Evolutionary conservation across 2,329 filamentous ascomycete species (phyloP), one percentile per base, ranked within the genome.

Genomic region (Sporothrix inflata): DNA sequence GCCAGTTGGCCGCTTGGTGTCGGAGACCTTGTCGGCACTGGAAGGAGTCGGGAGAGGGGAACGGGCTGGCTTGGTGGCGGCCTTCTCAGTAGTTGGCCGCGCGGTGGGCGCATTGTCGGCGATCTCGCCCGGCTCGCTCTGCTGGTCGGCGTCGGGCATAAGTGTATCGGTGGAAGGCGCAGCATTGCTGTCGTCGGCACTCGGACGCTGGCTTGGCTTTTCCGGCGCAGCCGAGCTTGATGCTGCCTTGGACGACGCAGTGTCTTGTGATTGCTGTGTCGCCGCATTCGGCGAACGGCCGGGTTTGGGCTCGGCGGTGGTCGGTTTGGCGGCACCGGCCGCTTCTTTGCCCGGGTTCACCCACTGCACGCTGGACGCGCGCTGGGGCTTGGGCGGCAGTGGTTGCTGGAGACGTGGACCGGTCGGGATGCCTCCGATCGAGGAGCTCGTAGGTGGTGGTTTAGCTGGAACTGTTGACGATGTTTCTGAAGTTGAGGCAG

Each of bases 281-380:
- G n/a, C 40, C 8, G 60, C 38, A 24, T 45, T 65, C 6, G 60
- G 60, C 24, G 60, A 45, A 71, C 86, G 81, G 75, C 82, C 84
- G 40, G 83, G 77, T 74, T 86, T 87, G 2, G 87, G 86, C 21
- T 87, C 85, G 1, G 70, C 45, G 1, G 86, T 84, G 0, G 80
- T 79, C 72, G 86, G 86, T 77, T 85, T 87, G 4, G 75, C 77
- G 5, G 75, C 87, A 3, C 51, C 57, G 4, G 51, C n/a, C 2
- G 76, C 77, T 9, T 75, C 75, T 6, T 86, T 76, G 38, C 83
- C 84, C 3, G 86, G 85, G 68, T 88, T 88, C 72, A 87, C 86
- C 87, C 87, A 89, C 78, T 89, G 87, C 75, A 88, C 88, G 77
- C 86, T 88, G 0, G 86, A 86, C 19, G 85, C 83, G 7, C 86